Evolutionary conservation across 306 rosid species (phyloP).

Genomic region (Begonia peltatifolia): DNA sequence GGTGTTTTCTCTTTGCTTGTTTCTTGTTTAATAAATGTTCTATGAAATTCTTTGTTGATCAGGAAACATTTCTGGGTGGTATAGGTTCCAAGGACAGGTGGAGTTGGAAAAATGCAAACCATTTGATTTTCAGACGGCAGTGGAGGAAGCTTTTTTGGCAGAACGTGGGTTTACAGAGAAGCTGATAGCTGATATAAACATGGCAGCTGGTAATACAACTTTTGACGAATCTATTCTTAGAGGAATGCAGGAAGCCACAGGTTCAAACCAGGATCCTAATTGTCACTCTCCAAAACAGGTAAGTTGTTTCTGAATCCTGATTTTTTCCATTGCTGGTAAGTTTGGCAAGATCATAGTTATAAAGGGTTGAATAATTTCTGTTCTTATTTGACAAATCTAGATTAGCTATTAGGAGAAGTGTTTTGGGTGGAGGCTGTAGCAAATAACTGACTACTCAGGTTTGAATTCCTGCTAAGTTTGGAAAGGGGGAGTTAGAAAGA

Average conservation of each 20-base stretch:
- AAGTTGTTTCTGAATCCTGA: constrained; percentile 14
- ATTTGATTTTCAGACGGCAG: constrained; percentile 66
- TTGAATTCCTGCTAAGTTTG: too few relatives aligned
- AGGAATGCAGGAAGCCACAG: constrained; percentile 46
- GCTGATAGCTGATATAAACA: constrained; percentile 75
- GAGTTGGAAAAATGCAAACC: constrained; percentile 47
- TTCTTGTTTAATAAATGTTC: background rate
- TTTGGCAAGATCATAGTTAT: background rate
- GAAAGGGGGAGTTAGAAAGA: too few relatives aligned
- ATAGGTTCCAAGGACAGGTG: constrained; percentile 82
- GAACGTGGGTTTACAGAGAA: constrained; percentile 89
- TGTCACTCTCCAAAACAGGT: constrained; percentile 41
- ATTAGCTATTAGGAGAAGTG: too few relatives aligned
- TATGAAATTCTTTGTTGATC: constrained; percentile 10
- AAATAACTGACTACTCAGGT: too few relatives aligned
- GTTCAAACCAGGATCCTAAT: constrained; percentile 57
- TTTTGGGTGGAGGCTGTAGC: too few relatives aligned
- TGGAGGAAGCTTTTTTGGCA: constrained; percentile 93
- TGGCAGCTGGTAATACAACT: constrained; percentile 65
- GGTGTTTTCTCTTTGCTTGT: constrained; percentile 30
- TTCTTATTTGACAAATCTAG: too few relatives aligned
- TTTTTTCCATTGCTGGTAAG: constrained; percentile 5
- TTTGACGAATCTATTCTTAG: constrained; percentile 46
- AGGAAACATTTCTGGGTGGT: constrained; percentile 15
- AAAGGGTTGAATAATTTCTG: too few relatives aligned